Evolutionary conservation across 2,329 filamentous ascomycete genomes (phyloP).

Genomic region (Bipolaris oryzae): DNA sequence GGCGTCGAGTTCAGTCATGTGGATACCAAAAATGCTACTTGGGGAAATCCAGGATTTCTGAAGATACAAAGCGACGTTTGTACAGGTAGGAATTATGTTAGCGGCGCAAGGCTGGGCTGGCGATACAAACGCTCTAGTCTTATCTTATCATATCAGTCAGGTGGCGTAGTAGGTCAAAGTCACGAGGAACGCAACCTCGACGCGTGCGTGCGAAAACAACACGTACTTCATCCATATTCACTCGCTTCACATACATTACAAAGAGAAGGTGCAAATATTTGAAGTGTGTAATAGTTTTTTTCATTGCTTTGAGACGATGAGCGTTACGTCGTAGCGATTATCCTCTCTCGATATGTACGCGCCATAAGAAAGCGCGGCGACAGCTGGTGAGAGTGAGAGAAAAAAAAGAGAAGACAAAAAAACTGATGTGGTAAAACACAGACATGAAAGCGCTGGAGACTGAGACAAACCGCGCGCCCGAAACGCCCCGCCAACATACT

Average conservation of each 20-base stretch:
- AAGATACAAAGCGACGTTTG: no score
- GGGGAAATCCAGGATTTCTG: no score
- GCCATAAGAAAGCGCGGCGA: not conserved
- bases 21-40: no score
- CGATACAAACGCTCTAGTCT: not conserved
- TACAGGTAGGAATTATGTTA: no score
- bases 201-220: slow-evolving; percentile 5
- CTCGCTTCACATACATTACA: not conserved
- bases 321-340: slow-evolving; percentile 6
- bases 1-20: no score
- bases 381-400: not conserved
- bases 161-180: not conserved
- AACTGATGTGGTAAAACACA: not conserved
- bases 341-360: not conserved
- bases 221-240: not conserved
- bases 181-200: slow-evolving; percentile 1
- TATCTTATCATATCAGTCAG: not conserved
- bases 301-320: slow-evolving; percentile 9
- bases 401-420: not conserved
- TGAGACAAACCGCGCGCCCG: slow-evolving; percentile 15
- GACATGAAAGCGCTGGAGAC: not conserved
- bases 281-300: slow-evolving; percentile 1
- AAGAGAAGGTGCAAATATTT: not conserved
- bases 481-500: slow-evolving; percentile 35
- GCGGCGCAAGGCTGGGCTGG: not conserved